Conservation (phyloP, 768 basidiomycete species). For the Leccinum aurantiacum region DNA sequence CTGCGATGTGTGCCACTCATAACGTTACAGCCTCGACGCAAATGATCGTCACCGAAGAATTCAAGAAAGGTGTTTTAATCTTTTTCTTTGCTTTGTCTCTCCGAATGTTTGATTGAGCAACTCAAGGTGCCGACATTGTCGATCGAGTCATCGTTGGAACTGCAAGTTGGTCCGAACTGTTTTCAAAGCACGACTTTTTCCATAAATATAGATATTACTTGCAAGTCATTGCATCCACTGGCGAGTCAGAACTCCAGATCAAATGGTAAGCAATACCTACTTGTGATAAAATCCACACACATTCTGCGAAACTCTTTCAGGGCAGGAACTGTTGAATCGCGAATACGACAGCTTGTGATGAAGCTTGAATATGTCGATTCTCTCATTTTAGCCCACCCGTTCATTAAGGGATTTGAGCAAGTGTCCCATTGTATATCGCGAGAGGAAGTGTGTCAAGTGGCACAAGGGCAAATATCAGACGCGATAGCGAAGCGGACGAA, state of each 20-base stretch:
- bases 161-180: conserved; percentile 91
- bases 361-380: conserved; percentile 96
- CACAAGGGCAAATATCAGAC: conserved; percentile 82
- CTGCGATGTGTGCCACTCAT: conserved; percentile 98
- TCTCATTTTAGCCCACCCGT: conserved; percentile 90
- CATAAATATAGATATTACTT: conserved; percentile 95
- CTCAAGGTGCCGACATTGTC: conserved; percentile 86
- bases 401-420: conserved; percentile 91
- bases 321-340: conserved; percentile 98
- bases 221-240: conserved; percentile 92
- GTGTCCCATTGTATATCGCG: conserved; percentile 79
- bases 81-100: not conserved
- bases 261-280: conserved; percentile 71
- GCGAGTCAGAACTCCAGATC: conserved; percentile 76
- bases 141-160: conserved; percentile 86
- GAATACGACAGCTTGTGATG: conserved; percentile 94
- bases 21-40: conserved; percentile 96
- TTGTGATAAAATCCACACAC: not conserved
- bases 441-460: conserved; percentile 85
- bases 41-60: conserved; percentile 94
- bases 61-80: conserved; percentile 70
- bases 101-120: conserved; percentile 16
- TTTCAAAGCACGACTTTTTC: conserved; percentile 95
- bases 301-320: conserved; percentile 35
- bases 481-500: conserved; percentile 69